Conservation (phyloP, 306 rosid species). For the Comarum palustre region DNA sequence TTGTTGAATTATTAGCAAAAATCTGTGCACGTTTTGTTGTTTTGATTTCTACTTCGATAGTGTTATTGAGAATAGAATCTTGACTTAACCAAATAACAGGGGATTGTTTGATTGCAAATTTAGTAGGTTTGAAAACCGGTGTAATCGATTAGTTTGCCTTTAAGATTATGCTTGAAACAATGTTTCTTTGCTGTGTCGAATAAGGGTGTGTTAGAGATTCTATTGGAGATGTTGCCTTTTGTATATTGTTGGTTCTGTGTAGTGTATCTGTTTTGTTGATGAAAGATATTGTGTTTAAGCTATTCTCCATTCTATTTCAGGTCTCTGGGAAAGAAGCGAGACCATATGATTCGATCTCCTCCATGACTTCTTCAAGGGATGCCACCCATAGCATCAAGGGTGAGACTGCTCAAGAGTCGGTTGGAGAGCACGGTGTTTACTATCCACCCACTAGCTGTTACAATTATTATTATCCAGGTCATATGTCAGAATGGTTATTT, state of each 20-base stretch:
- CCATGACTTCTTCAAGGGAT: constrained; percentile 29
- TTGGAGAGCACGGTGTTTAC: constrained; percentile 44
- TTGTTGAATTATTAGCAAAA: background rate
- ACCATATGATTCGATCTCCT: constrained; percentile 32
- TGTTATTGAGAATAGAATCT: background rate
- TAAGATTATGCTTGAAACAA: background rate
- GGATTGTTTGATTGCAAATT: background rate
- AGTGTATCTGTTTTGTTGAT: background rate
- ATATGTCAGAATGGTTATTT: constrained; percentile 32
- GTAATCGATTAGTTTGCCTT: background rate
- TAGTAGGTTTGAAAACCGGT: background rate
- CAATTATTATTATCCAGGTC: constrained; percentile 48
- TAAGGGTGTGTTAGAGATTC: background rate
- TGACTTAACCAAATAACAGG: background rate
- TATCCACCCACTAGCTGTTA: constrained; percentile 38
- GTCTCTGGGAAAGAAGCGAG: constrained; percentile 43
- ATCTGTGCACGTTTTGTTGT: background rate
- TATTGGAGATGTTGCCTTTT: background rate
- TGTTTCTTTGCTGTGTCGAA: background rate
- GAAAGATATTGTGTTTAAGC: background rate
- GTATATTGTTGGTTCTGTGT: background rate
- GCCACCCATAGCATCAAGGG: constrained; percentile 38
- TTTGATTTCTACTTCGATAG: background rate
- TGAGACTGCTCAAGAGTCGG: constrained; percentile 50
- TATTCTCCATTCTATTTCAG: constrained; percentile 29